These are phyloP conservation scores for Hysterangium stoloniferum DNA, from an alignment of 768 basidiomycete species.

Conservation along the genomic window DNA sequence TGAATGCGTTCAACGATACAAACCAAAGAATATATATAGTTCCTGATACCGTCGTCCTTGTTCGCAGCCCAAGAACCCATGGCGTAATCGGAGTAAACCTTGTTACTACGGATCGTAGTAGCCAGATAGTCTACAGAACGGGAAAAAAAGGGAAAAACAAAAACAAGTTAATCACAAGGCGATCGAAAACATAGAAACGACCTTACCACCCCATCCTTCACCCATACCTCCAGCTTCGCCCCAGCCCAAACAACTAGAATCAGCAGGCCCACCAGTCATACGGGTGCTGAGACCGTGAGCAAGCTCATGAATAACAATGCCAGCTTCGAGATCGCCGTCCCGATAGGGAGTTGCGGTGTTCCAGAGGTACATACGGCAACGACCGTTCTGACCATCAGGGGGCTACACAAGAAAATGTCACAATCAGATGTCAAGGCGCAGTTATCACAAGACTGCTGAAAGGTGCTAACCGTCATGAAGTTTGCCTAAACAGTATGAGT, in stretches of 20 bases:
- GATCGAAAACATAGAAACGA: not conserved
- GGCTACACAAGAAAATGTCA: constrained; percentile 44
- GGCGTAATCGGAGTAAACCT: constrained; percentile 63
- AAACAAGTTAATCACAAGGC: not conserved
- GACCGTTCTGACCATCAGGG: constrained; percentile 74
- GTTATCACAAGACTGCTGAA: not conserved
- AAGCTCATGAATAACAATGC: constrained; percentile 91
- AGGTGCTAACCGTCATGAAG: constrained; percentile 16
- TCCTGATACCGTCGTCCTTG: constrained; percentile 65
- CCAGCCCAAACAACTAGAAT: constrained; percentile 92
- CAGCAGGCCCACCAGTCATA: constrained; percentile 86
- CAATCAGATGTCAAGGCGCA: constrained; percentile 50
- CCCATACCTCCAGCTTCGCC: constrained; percentile 98
- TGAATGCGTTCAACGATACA: constrained; percentile 14
- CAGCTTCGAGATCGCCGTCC: constrained; percentile 93
- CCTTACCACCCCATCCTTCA: constrained; percentile 85
- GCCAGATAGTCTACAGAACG: constrained; percentile 80
- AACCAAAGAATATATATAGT: constrained; percentile 76
- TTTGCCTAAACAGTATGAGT: constrained; percentile 14
- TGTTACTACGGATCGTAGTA: constrained; percentile 74
- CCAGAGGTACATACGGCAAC: constrained; percentile 97
- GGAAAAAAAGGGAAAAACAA: too few relatives aligned
- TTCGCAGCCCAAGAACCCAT: constrained; percentile 98
- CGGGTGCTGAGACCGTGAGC: constrained; percentile 89
- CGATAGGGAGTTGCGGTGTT: constrained; percentile 83